Percentiles rank a stretch among this genome's conserved stretches.
These are phyloP conservation scores for Backusella tarrabulga DNA, from an alignment of 192 early-diverging fungal genomes.

Conservation along the genomic window DNA sequence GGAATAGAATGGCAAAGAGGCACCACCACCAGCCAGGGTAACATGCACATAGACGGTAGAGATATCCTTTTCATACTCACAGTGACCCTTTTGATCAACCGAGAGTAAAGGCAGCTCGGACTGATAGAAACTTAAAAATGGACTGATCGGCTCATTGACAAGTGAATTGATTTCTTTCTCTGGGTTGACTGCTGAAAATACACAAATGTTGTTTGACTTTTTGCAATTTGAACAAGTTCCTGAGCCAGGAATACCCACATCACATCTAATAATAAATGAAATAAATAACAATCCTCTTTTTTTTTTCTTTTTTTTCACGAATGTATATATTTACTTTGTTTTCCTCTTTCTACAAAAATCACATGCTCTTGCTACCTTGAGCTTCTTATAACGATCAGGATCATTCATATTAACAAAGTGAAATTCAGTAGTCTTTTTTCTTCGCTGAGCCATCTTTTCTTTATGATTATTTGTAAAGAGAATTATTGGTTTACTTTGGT, in stretches of 20 bases:
- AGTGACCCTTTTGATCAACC: neutral
- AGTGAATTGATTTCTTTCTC: neutral
- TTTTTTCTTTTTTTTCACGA: neutral
- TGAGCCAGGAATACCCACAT: slow-evolving; percentile 21
- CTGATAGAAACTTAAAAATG: neutral
- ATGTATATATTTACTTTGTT: slow-evolving; percentile 26
- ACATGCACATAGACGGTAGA: neutral
- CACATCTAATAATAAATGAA: slow-evolving; percentile 12
- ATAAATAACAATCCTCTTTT: neutral
- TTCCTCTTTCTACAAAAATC: slow-evolving; percentile 31
- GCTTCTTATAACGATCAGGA: slow-evolving; percentile 30
- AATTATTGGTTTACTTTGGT: neutral
- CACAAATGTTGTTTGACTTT: slow-evolving; percentile 1
- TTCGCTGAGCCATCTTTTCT: slow-evolving; percentile 7
- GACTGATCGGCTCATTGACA: neutral
- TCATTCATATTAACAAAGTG: slow-evolving; percentile 36
- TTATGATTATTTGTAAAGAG: neutral
- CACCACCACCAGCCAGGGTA: neutral
- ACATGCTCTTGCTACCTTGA: slow-evolving; percentile 31
- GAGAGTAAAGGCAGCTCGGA: neutral
- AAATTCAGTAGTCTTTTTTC: slow-evolving; percentile 20
- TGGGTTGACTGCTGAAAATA: slow-evolving; percentile 9
- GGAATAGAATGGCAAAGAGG: neutral
- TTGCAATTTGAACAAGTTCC: slow-evolving; percentile 25
- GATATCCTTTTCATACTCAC: slow-evolving; percentile 6